Evolutionary conservation across 768 basidiomycete genomes (phyloP).

Genomic region (Lepiota venenata): DNA sequence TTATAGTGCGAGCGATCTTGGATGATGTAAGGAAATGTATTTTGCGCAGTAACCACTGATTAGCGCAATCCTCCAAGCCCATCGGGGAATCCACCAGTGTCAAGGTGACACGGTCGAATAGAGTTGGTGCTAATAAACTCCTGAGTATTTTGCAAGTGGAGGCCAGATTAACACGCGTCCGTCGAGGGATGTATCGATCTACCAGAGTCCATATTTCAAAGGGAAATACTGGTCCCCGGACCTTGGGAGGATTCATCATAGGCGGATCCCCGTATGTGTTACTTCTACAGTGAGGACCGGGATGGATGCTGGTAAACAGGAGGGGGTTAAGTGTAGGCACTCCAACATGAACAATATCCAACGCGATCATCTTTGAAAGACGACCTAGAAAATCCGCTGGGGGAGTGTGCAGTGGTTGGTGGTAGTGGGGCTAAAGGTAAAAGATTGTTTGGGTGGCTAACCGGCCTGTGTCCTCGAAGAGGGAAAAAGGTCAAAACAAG

Average conservation of each 20-base stretch:
- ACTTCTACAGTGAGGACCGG: too few relatives aligned
- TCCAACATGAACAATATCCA: too few relatives aligned
- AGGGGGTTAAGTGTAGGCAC: too few relatives aligned
- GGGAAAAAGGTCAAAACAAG: conserved; percentile 4
- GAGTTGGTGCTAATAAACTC: not conserved
- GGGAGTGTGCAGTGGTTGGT: not conserved
- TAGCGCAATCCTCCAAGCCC: conserved; percentile 1
- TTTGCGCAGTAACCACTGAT: conserved; percentile 1
- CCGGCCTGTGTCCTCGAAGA: not conserved
- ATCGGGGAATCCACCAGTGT: conserved; percentile 1
- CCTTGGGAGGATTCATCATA: not conserved
- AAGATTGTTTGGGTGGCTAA: conserved; percentile 1
- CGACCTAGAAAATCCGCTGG: not conserved
- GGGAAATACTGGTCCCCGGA: not conserved
- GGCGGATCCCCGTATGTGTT: not conserved
- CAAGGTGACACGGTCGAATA: conserved; percentile 1
- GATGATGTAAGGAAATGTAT: conserved; percentile 4
- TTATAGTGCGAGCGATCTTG: not conserved
- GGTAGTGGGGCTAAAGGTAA: not conserved
- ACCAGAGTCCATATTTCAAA: conserved; percentile 9
- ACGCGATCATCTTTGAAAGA: too few relatives aligned
- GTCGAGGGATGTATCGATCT: conserved; percentile 1
- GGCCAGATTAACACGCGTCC: not conserved
- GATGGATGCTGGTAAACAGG: too few relatives aligned
- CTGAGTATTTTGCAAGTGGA: conserved; percentile 2